phyloP scores from a whole-genome alignment of 805 yeast genomes.

The Saccharomycopsis fermentans region DNA sequence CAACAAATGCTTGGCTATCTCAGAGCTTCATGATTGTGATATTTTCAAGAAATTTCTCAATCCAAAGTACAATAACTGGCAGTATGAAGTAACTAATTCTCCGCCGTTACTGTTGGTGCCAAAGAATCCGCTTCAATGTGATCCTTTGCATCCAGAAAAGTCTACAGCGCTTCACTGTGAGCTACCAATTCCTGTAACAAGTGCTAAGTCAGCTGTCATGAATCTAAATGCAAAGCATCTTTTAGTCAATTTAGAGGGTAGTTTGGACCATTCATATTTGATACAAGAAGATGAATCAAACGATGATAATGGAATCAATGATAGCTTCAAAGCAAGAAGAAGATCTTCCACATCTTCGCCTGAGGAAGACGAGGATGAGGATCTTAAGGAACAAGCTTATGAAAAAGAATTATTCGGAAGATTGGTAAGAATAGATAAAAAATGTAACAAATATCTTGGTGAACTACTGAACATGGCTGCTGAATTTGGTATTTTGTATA shows the following conservation, averaged over 20 bases:
- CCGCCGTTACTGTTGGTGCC: conserved; percentile 35
- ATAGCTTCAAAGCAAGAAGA: background rate
- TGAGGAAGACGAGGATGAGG: conserved; percentile 5
- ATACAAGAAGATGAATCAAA: background rate
- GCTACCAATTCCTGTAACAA: conserved; percentile 15
- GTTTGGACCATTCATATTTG: background rate
- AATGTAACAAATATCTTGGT: conserved; percentile 4
- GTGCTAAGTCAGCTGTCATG: background rate
- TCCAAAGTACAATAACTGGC: conserved; percentile 69
- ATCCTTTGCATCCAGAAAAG: conserved; percentile 17
- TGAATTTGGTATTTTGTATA: conserved; percentile 16
- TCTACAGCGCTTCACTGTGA: conserved; percentile 8
- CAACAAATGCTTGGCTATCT: conserved; percentile 57
- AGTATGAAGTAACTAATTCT: conserved; percentile 47
- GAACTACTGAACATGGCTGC: conserved; percentile 11
- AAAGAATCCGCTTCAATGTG: conserved; percentile 16
- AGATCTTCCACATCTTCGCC: background rate
- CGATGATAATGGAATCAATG: background rate
- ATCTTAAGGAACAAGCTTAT: conserved; percentile 3
- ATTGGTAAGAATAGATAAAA: conserved; percentile 15
- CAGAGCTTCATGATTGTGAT: conserved; percentile 44
- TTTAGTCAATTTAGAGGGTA: background rate
- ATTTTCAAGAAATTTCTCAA: conserved; percentile 73
- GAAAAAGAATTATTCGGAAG: conserved; percentile 12
- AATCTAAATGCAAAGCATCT: background rate